Conservation (phyloP, 1,284 basidiomycete genomes). For the Rhodotorula sp. region DNA sequence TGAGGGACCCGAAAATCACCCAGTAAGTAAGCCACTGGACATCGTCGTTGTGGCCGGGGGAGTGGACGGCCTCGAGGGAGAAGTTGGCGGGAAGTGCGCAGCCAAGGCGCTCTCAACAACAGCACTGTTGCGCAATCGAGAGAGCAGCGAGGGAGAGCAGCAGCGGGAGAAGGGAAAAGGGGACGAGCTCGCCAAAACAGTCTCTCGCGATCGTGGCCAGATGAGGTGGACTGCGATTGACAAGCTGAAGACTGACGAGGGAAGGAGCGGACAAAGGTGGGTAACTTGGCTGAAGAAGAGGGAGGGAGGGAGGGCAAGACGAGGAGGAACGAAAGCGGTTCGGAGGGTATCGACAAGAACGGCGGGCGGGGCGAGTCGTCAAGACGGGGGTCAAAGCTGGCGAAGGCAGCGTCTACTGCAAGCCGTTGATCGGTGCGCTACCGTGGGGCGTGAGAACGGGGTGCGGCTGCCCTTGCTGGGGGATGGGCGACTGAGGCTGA, state of each 20-base stretch:
- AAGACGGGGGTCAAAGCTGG: too few species aligned
- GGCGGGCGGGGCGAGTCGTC: not conserved
- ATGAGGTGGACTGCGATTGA: not conserved
- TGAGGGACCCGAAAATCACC: conserved; percentile 82
- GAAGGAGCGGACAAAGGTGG: not conserved
- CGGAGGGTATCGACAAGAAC: not conserved
- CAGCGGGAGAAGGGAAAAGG: too few species aligned
- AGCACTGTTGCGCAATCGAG: too few species aligned
- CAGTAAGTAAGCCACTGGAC: conserved; percentile 79
- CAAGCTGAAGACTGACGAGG: not conserved
- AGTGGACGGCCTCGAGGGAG: conserved; percentile 78
- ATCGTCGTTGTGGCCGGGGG: conserved; percentile 55
- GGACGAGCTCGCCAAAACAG: too few species aligned
- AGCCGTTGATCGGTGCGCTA: not conserved
- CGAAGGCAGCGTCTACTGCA: not conserved
- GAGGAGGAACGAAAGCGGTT: not conserved
- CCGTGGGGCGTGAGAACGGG: not conserved
- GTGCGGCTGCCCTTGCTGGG: not conserved
- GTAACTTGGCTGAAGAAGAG: not conserved
- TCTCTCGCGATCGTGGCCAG: too few species aligned
- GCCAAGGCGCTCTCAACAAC: conserved; percentile 61
- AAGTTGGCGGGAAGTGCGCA: conserved; percentile 80
- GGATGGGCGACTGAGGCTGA: not conserved
- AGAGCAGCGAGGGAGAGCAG: too few species aligned
- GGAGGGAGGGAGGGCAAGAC: too few species aligned